These are phyloP conservation scores for Mortierella sp. DNA, from an alignment of 371 early-diverging fungal species.

Conservation along the genomic window DNA sequence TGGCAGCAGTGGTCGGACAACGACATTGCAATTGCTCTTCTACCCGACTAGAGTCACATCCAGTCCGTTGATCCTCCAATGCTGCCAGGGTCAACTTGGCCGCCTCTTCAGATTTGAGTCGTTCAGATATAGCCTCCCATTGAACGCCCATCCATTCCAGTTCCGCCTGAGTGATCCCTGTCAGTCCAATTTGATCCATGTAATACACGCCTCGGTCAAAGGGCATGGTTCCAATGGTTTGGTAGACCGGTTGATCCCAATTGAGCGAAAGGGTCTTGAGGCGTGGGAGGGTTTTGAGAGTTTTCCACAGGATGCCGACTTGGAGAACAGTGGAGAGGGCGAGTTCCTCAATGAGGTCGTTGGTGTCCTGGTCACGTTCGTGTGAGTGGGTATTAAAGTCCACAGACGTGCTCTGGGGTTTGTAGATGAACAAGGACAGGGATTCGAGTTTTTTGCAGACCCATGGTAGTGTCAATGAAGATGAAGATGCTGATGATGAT, in stretches of 20 bases:
- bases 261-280: neutral
- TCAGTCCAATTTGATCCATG: neutral
- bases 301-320: neutral
- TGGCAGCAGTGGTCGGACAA: too few relatives aligned
- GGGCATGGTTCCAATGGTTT: neutral
- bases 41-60: too few relatives aligned
- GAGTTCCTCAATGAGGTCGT: neutral
- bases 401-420: neutral
- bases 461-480: neutral
- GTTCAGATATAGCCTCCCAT: too few relatives aligned
- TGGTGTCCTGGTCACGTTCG: neutral
- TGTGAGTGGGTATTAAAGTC: neutral
- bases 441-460: conserved; percentile 1
- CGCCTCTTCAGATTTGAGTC: too few relatives aligned
- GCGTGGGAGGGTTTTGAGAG: neutral
- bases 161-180: neutral
- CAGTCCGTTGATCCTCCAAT: too few relatives aligned
- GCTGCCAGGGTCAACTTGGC: too few relatives aligned
- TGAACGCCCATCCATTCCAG: neutral
- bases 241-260: neutral
- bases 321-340: neutral
- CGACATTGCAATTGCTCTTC: too few relatives aligned
- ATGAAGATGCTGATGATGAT: neutral
- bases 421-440: neutral
- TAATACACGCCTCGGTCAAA: neutral